Evolutionary conservation across 176 grass and related monocot genomes (phyloP).

Genomic region (bread wheat (Triticum aestivum)): IWGSC_CS_RefSeq_v2.1 NC_057812.1:670530318-670530817

Average conservation of each 20-base stretch:
- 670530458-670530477: no score
- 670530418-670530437: background rate
- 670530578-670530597: background rate
- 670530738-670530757: background rate
- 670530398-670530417: background rate
- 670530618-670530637: background rate
- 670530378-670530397: background rate
- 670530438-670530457: background rate
- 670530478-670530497: background rate
- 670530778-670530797: background rate
- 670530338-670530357: background rate
- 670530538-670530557: background rate
- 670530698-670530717: background rate
- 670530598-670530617: constrained; percentile 10
- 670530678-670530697: background rate
- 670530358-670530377: background rate
- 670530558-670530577: background rate
- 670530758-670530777: background rate
- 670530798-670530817: background rate
- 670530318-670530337: no score
- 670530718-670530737: background rate
- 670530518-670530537: background rate
- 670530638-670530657: background rate
- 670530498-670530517: background rate
- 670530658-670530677: constrained; percentile 2